Conservation (phyloP, 129 eudicot genomes). For the Helichrysum umbraculigerum region DNA sequence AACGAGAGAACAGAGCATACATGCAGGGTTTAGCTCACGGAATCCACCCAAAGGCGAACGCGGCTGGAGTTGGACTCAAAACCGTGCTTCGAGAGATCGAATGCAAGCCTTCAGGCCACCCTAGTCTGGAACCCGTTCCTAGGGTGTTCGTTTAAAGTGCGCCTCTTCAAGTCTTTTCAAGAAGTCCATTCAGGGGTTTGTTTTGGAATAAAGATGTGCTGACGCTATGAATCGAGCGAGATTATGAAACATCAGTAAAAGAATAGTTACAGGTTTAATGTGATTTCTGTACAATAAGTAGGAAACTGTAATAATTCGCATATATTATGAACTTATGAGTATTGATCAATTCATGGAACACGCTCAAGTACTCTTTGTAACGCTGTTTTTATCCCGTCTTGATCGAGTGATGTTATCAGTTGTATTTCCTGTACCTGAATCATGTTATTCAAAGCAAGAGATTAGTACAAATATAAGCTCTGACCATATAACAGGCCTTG, state of each 20-base stretch:
- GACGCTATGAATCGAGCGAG: conserved; percentile 25
- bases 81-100: conserved; percentile 83
- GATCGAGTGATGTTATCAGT: conserved; percentile 75
- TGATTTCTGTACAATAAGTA: conserved; percentile 41
- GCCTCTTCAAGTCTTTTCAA: not conserved
- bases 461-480: not conserved
- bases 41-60: conserved; percentile 82
- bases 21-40: conserved; percentile 64
- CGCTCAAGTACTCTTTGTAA: conserved; percentile 86
- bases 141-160: conserved; percentile 60
- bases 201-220: conserved; percentile 21
- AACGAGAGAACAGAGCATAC: conserved; percentile 64
- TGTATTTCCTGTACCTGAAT: conserved; percentile 91
- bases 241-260: conserved; percentile 10
- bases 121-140: conserved; percentile 45
- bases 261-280: conserved; percentile 31
- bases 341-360: conserved; percentile 50
- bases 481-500: not conserved
- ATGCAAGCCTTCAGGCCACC: conserved; percentile 48
- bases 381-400: conserved; percentile 86
- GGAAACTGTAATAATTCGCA: conserved; percentile 27
- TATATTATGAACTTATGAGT: conserved; percentile 8
- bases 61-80: conserved; percentile 61
- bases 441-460: not conserved
- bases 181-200: not conserved